Percentiles rank a stretch among this genome's conserved stretches.
These are phyloP conservation scores for Toxicodendron radicans DNA, from an alignment of 345 rosid genomes.

Conservation along the genomic window DNA sequence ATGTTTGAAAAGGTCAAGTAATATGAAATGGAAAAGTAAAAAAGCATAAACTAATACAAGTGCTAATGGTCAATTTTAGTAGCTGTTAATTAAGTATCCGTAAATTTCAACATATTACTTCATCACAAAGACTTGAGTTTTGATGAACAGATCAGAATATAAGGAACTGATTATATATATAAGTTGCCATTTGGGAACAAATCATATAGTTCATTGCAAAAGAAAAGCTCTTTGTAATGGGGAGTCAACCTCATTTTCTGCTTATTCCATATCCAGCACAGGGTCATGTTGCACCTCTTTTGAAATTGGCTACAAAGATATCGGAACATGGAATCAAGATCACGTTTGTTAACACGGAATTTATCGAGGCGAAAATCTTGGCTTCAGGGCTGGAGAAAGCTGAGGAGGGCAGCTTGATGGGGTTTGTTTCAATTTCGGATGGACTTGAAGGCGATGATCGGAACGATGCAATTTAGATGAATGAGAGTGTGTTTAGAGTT, in stretches of 20 bases:
- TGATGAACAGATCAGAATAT: too few species aligned
- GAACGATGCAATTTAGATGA: not conserved
- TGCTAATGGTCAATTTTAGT: too few species aligned
- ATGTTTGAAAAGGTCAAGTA: too few species aligned
- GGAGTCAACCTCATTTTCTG: slow-evolving; percentile 20
- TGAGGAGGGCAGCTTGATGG: slow-evolving; percentile 5
- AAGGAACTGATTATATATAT: too few species aligned
- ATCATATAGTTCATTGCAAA: too few species aligned
- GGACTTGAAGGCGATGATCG: slow-evolving; percentile 16
- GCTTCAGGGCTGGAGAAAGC: slow-evolving; percentile 13
- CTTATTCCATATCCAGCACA: slow-evolving; percentile 33
- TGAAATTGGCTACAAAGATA: slow-evolving; percentile 36
- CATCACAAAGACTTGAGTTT: too few species aligned
- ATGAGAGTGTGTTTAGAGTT: slow-evolving; percentile 5
- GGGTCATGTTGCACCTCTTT: slow-evolving; percentile 36
- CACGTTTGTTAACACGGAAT: slow-evolving; percentile 37
- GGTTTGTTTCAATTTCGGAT: slow-evolving; percentile 28
- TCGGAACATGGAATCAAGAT: slow-evolving; percentile 36
- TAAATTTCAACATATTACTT: too few species aligned
- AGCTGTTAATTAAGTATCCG: too few species aligned
- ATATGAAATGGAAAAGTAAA: too few species aligned
- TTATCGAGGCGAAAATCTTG: slow-evolving; percentile 19
- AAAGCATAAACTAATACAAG: too few species aligned
- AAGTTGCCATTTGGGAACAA: too few species aligned
- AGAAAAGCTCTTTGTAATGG: slow-evolving; percentile 11